Evolutionary conservation across 352 stramenopile species (phyloP), one percentile per base, ranked within the genome.

Genomic region (Globisporangium polare): DNA sequence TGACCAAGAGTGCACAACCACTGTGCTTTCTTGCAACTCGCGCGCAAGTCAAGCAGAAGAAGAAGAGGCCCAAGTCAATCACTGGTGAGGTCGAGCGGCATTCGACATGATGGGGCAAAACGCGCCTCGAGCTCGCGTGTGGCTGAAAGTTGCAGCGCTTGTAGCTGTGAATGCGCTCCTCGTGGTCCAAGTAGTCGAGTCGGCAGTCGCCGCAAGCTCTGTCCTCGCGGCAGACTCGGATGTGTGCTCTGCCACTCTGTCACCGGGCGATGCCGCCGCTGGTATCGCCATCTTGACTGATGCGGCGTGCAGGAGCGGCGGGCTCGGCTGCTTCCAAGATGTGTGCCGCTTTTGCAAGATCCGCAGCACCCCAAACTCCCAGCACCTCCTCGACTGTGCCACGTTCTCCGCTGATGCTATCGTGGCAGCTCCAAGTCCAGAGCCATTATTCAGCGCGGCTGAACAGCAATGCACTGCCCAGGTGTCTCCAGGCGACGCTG

Each of bases 321-420:
- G 68, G 18, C 58, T 72, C 10, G 68, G 65, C 31, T 75, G 68
- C 53, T 67, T 67, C 35, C 22, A 62, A 9, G 39, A 61, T 12
- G 51, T 69, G 2, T 75, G 68, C 18, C 65, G 65, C 35, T 70
- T 66, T 39, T 75, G 65, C 50, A 58, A 66, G 49, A 24, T 41
- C 18, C 13, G 47, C 15, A 54, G 49, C 10, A 67, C 66, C 2
- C 37, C 43, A 1, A 53, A 67, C 17, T 69, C 66, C 1, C n/a
- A 55, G 43, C 66, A 73, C 41, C 37, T 73, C 1, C 8, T 60
- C 18, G 46, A 26, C 27, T 72, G 66, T 31, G 26, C 33, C 5
- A 41, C 33, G 49, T 53, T 64, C 20, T 39, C 29, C 4, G 26
- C 10, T 1, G 41, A n/a, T 2, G 24, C 17, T 24, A 57, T 33